These are phyloP conservation scores for Xeromyces bisporus DNA, from an alignment of 495 filamentous ascomycete species.

Conservation along the genomic window DNA sequence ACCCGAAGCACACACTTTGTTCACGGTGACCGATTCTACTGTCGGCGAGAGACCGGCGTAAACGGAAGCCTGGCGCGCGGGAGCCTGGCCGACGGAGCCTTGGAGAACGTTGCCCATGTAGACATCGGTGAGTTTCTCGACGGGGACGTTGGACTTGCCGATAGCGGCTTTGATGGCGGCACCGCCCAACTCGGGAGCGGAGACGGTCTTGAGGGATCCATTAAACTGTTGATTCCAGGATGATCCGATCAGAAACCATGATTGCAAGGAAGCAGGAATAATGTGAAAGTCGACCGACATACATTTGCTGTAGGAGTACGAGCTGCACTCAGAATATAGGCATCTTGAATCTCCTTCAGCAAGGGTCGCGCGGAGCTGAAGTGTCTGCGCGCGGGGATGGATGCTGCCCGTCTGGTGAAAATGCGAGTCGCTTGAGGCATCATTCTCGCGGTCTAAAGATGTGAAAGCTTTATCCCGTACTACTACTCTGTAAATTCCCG, in stretches of 20 bases:
- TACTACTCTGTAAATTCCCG: too few species aligned
- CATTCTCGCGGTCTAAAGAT: too few species aligned
- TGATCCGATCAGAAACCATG: not conserved
- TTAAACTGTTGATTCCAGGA: slow-evolving; percentile 51
- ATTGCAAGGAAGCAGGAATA: not conserved
- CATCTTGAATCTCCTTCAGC: slow-evolving; percentile 63
- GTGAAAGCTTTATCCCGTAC: too few species aligned
- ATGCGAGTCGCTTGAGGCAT: slow-evolving; percentile 6
- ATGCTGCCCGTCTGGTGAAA: slow-evolving; percentile 12
- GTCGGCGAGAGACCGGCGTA: slow-evolving; percentile 65
- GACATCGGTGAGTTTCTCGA: slow-evolving; percentile 64
- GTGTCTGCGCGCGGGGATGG: slow-evolving; percentile 34
- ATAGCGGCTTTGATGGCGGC: slow-evolving; percentile 80
- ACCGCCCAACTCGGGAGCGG: slow-evolving; percentile 73
- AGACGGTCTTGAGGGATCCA: slow-evolving; percentile 63
- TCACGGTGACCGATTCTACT: slow-evolving; percentile 78
- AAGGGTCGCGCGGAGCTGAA: slow-evolving; percentile 46
- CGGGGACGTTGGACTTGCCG: slow-evolving; percentile 61
- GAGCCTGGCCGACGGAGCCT: slow-evolving; percentile 69
- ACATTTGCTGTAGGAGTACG: slow-evolving; percentile 84
- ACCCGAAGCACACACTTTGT: slow-evolving; percentile 94
- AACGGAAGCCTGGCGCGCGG: slow-evolving; percentile 78
- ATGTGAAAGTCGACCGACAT: too few species aligned
- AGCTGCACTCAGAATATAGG: slow-evolving; percentile 77
- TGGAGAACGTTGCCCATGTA: slow-evolving; percentile 98